These are phyloP conservation scores for Psilocybe tampanensis DNA, from an alignment of 768 basidiomycete species.

Conservation along the genomic window DNA sequence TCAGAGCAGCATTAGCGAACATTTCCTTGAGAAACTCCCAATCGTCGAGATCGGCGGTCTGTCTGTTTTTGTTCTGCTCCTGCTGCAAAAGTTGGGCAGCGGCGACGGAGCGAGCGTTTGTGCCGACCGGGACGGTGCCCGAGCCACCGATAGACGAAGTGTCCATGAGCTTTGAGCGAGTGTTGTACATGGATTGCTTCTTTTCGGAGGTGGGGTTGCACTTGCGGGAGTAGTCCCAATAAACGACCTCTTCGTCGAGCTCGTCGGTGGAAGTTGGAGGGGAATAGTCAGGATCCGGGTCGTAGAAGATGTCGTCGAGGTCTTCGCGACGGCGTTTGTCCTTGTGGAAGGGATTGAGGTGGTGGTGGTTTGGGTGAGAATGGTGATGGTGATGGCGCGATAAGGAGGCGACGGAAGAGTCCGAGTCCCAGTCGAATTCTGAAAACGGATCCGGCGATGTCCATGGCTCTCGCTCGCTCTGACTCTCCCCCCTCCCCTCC, in stretches of 20 bases:
- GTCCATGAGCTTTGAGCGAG: slow-evolving; percentile 41
- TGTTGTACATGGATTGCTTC: slow-evolving; percentile 27
- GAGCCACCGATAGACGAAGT: slow-evolving; percentile 31
- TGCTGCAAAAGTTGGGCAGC: background rate
- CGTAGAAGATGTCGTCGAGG: background rate
- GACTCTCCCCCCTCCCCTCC: background rate
- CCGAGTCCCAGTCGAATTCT: background rate
- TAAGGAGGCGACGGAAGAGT: background rate
- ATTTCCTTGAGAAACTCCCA: slow-evolving; percentile 72
- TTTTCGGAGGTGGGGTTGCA: slow-evolving; percentile 28
- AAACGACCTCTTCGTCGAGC: slow-evolving; percentile 21
- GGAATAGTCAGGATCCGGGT: background rate
- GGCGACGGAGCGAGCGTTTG: slow-evolving; percentile 25
- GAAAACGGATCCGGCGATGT: background rate
- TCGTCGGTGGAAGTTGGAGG: slow-evolving; percentile 3
- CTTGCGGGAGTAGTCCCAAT: slow-evolving; percentile 39
- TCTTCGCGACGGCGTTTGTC: slow-evolving; percentile 18
- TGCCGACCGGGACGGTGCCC: background rate
- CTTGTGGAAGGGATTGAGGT: slow-evolving; percentile 17
- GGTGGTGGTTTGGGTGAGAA: slow-evolving; percentile 6
- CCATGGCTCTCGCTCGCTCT: background rate
- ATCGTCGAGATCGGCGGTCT: slow-evolving; percentile 46
- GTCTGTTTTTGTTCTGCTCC: slow-evolving; percentile 3
- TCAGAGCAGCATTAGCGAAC: slow-evolving; percentile 55
- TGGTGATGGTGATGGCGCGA: slow-evolving; percentile 3